Evolutionary conservation across 805 yeast genomes (phyloP).

Genomic region (Zygoascus bituminiphila): DNA sequence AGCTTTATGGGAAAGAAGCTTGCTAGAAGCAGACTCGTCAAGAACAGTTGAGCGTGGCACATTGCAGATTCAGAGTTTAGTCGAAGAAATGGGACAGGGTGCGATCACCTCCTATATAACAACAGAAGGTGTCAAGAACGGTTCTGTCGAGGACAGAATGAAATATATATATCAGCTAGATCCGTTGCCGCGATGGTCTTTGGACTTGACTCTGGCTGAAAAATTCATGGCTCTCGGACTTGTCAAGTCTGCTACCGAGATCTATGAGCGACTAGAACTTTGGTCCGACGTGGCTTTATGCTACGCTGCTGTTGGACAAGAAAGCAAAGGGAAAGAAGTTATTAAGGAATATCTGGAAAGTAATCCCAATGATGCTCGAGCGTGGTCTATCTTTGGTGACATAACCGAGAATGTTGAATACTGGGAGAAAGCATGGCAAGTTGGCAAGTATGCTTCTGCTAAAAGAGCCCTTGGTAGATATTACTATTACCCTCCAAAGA

Average conservation of each 20-base stretch:
- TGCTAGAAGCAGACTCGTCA: slow-evolving; percentile 69
- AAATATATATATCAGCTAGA: slow-evolving; percentile 68
- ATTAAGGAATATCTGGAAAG: slow-evolving; percentile 44
- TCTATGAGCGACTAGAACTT: slow-evolving; percentile 71
- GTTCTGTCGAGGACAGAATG: slow-evolving; percentile 44
- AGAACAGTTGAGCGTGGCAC: slow-evolving; percentile 91
- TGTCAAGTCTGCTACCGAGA: slow-evolving; percentile 77
- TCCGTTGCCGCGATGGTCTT: slow-evolving; percentile 72
- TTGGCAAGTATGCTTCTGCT: slow-evolving; percentile 76
- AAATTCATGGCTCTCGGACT: slow-evolving; percentile 80
- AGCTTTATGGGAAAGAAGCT: slow-evolving; percentile 84
- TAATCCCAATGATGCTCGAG: slow-evolving; percentile 72
- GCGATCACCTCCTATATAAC: slow-evolving; percentile 38
- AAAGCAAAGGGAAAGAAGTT: slow-evolving; percentile 52
- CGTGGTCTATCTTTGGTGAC: slow-evolving; percentile 79
- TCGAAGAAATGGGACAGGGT: slow-evolving; percentile 74
- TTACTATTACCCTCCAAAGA: slow-evolving; percentile 56
- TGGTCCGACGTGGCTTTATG: slow-evolving; percentile 83
- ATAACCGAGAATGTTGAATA: slow-evolving; percentile 56
- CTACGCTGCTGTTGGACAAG: slow-evolving; percentile 77
- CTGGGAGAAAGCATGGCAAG: slow-evolving; percentile 85
- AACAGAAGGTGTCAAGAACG: slow-evolving; percentile 9
- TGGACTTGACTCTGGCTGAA: slow-evolving; percentile 79
- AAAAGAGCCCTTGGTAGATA: slow-evolving; percentile 73
- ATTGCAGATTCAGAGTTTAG: slow-evolving; percentile 83